Percentiles rank a stretch among this genome's conserved stretches.
Evolutionary conservation across 139 green algal genomes (phyloP).

Genomic region (Chlamydomonas schloesseri): DNA sequence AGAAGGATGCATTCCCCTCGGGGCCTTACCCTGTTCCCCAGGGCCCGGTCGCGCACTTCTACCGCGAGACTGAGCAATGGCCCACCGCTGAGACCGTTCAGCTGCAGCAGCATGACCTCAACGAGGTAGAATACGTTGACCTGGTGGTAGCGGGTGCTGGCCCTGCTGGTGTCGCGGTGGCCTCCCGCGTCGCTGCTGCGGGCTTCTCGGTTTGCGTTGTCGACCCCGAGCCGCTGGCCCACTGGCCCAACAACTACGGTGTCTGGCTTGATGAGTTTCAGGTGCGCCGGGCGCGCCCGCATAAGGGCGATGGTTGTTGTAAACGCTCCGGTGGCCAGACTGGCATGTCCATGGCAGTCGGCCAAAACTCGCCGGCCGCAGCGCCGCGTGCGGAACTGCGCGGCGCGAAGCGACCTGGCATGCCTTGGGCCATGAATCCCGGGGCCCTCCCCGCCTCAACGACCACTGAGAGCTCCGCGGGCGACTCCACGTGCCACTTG

Average conservation of each 20-base stretch:
- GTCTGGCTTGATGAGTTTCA: conserved; percentile 99
- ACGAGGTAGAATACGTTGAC: conserved; percentile 75
- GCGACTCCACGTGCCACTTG: too few relatives aligned
- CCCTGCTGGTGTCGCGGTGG: conserved; percentile 87
- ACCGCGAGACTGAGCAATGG: conserved; percentile 47
- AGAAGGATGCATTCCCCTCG: conserved; percentile 13
- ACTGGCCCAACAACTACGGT: conserved; percentile 99
- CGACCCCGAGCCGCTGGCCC: conserved; percentile 82
- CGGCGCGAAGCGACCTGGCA: too few relatives aligned
- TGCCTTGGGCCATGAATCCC: too few relatives aligned
- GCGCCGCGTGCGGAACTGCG: too few relatives aligned
- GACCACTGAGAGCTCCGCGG: too few relatives aligned
- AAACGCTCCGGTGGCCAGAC: background rate
- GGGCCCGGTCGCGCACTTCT: background rate
- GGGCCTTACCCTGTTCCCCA: conserved; percentile 12
- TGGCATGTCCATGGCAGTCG: background rate
- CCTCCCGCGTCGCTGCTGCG: conserved; percentile 65
- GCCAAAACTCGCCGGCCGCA: background rate
- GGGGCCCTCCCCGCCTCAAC: too few relatives aligned
- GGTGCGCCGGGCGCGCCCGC: background rate
- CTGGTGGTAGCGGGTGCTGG: conserved; percentile 92
- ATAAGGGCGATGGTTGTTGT: background rate
- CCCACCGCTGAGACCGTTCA: conserved; percentile 46
- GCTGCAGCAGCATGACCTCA: conserved; percentile 44
- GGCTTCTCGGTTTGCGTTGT: conserved; percentile 87